Evolutionary conservation across 257 asterid genomes (phyloP).

Genomic region (Solanum ossicruentum): DNA sequence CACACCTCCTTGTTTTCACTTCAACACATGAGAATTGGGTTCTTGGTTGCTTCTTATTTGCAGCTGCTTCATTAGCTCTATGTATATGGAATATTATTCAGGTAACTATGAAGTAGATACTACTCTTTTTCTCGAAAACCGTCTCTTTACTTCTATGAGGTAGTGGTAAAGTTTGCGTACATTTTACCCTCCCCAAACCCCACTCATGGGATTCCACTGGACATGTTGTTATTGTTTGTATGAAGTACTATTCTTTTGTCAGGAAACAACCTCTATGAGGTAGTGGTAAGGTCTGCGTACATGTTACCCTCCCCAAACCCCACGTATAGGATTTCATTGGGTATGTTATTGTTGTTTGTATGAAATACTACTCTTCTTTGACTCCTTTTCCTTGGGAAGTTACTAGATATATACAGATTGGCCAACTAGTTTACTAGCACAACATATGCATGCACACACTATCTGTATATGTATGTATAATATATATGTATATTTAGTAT

Average conservation of each 20-base stretch:
- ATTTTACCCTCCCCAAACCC: no score
- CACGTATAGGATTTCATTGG: no score
- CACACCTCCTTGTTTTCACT: constrained; percentile 32
- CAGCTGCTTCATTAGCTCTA: constrained; percentile 49
- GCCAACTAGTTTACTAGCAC: not conserved
- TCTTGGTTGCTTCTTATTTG: constrained; percentile 55
- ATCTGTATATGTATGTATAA: not conserved
- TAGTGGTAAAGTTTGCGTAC: no score
- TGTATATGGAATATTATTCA: constrained; percentile 56
- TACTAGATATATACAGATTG: not conserved
- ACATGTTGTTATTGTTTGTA: no score
- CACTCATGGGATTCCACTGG: no score
- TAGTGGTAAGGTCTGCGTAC: no score
- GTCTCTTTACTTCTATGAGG: no score
- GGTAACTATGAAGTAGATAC: constrained; percentile 13
- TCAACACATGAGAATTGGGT: constrained; percentile 60
- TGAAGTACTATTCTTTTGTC: not conserved
- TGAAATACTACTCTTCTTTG: not conserved
- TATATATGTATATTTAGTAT: no score
- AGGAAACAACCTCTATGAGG: no score
- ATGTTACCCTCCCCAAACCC: no score
- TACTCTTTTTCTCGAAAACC: not conserved
- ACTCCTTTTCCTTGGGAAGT: not conserved
- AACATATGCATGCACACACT: not conserved
- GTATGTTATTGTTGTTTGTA: no score